phyloP scores from a whole-genome alignment of 2,329 filamentous ascomycete species.

The Colletotrichum tropicicola region DNA sequence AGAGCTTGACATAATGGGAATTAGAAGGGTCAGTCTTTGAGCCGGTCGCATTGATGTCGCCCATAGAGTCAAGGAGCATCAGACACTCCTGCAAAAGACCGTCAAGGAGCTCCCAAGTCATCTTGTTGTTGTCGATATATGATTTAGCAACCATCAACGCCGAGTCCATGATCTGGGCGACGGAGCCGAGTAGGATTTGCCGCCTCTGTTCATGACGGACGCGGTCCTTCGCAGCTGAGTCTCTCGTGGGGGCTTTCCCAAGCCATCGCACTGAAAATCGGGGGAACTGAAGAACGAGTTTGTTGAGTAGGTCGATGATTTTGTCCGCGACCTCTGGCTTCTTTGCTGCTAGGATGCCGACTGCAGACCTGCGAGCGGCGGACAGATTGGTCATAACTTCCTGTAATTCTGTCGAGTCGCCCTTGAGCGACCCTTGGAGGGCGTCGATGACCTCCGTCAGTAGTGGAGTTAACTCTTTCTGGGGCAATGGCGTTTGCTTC shows the following conservation, averaged over 20 bases:
- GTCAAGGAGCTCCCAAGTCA: conserved; percentile 65
- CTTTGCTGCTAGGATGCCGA: conserved; percentile 50
- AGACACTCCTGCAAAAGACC: conserved; percentile 65
- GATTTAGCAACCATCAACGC: conserved; percentile 65
- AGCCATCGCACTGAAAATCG: conserved; percentile 70
- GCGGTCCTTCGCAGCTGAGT: conserved; percentile 63
- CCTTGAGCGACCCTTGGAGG: conserved; percentile 67
- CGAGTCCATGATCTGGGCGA: conserved; percentile 68
- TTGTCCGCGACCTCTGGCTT: conserved; percentile 21
- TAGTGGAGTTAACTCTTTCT: conserved; percentile 49
- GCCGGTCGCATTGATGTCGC: conserved; percentile 42
- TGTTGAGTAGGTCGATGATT: conserved; percentile 55
- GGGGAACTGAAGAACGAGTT: conserved; percentile 66
- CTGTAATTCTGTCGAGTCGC: conserved; percentile 67
- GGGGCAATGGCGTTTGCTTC: conserved; percentile 49
- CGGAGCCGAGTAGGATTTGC: conserved; percentile 59
- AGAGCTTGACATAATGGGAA: conserved; percentile 72
- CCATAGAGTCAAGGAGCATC: conserved; percentile 61
- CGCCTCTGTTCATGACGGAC: conserved; percentile 70
- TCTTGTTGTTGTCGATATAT: conserved; percentile 55
- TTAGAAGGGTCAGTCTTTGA: conserved; percentile 40
- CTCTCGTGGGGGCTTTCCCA: conserved; percentile 62
- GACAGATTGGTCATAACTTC: conserved; percentile 68
- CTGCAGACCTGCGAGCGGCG: conserved; percentile 61
- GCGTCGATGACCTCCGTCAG: conserved; percentile 59